Conservation (phyloP, 371 early-diverging fungal species). For the Lichtheimia ramosa region DNA sequence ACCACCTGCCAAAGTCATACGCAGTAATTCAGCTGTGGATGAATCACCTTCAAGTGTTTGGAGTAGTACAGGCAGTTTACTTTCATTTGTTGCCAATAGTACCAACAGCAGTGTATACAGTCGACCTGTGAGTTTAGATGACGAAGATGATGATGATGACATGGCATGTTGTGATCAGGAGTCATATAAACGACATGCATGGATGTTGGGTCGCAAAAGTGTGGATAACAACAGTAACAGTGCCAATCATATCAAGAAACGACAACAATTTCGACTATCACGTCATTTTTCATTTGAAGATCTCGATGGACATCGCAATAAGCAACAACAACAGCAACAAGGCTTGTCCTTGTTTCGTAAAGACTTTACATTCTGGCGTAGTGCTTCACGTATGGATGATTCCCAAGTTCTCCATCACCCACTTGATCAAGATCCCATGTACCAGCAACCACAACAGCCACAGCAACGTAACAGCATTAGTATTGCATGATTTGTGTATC, state of each 20-base stretch:
- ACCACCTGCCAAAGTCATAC: constrained; percentile 49
- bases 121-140: constrained; percentile 46
- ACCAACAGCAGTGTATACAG: constrained; percentile 16
- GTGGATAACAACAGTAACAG: constrained; percentile 18
- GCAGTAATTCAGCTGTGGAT: constrained; percentile 30
- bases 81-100: constrained; percentile 18
- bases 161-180: constrained; percentile 7
- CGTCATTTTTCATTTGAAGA: constrained; percentile 44
- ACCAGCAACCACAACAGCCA: neutral
- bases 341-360: constrained; percentile 36
- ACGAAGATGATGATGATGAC: constrained; percentile 14
- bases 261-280: constrained; percentile 19
- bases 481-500: neutral
- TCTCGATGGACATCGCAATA: constrained; percentile 12
- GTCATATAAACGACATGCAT: constrained; percentile 11
- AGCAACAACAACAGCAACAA: constrained; percentile 17
- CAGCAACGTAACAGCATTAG: constrained; percentile 6
- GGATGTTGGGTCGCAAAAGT: constrained; percentile 49
- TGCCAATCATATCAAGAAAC: constrained; percentile 4
- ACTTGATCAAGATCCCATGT: constrained; percentile 9
- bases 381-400: neutral
- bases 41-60: constrained; percentile 7
- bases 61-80: constrained; percentile 24
- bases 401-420: constrained; percentile 1
- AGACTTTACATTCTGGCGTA: constrained; percentile 26